Percentiles rank a stretch among this genome's conserved stretches.
These are phyloP conservation scores for Podospora didyma DNA, from an alignment of 495 filamentous ascomycete species.

Conservation along the genomic window DNA sequence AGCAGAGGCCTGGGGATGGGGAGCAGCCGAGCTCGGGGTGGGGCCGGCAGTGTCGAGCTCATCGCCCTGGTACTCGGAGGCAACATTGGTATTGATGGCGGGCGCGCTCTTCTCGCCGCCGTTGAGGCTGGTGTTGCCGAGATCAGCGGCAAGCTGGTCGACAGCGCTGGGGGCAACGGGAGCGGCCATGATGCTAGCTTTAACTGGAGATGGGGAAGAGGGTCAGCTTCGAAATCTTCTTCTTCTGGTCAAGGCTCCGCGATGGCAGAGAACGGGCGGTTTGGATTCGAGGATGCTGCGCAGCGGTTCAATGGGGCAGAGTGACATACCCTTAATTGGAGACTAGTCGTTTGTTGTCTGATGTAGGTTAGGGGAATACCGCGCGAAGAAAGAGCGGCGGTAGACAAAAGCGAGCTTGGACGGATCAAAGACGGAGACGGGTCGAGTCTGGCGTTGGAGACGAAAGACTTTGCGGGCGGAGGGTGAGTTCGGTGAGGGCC, in stretches of 20 bases:
- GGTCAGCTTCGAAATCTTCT: slow-evolving; percentile 10
- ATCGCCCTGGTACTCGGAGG: slow-evolving; percentile 44
- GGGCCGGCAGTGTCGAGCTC: slow-evolving; percentile 57
- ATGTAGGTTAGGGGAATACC: slow-evolving; percentile 10
- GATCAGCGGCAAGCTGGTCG: slow-evolving; percentile 64
- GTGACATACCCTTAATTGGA: slow-evolving; percentile 19
- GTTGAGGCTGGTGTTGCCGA: slow-evolving; percentile 57
- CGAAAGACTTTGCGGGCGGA: slow-evolving; percentile 15
- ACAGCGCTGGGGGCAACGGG: slow-evolving; percentile 58
- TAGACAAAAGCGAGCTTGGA: slow-evolving; percentile 25
- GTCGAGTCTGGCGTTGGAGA: slow-evolving; percentile 13
- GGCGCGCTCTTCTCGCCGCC: slow-evolving; percentile 60
- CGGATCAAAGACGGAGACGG: slow-evolving; percentile 8
- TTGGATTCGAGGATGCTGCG: background rate
- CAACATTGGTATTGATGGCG: slow-evolving; percentile 65
- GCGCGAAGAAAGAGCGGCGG: slow-evolving; percentile 26
- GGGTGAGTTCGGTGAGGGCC: slow-evolving; percentile 4
- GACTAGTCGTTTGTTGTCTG: slow-evolving; percentile 4
- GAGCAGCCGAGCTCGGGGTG: slow-evolving; percentile 68
- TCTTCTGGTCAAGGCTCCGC: too few species aligned
- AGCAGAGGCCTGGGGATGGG: slow-evolving; percentile 79
- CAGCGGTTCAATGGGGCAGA: background rate
- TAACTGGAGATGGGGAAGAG: slow-evolving; percentile 1
- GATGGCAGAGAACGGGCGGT: background rate
- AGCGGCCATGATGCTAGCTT: slow-evolving; percentile 55